Percentiles rank a stretch among this genome's conserved stretches.
phyloP scores from a whole-genome alignment of 2,329 filamentous ascomycete species.

The Alternaria brassicae region DNA sequence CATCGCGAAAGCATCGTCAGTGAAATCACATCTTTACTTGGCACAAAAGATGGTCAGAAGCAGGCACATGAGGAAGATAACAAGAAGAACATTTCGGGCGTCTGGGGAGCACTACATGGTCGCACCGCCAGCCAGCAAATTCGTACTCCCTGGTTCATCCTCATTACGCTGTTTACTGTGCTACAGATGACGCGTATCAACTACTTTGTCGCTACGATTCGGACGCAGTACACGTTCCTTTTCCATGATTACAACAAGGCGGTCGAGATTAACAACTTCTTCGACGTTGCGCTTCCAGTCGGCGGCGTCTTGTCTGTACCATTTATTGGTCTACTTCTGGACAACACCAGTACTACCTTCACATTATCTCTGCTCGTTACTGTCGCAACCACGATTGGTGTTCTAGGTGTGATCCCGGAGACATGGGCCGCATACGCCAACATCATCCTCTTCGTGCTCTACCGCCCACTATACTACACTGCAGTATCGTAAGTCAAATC shows the following conservation, averaged over 20 bases:
- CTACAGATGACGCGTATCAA: slow-evolving; percentile 78
- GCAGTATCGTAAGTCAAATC: slow-evolving; percentile 68
- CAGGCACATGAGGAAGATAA: slow-evolving; percentile 71
- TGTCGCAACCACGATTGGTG: slow-evolving; percentile 75
- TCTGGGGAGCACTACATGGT: slow-evolving; percentile 87
- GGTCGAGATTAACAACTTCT: slow-evolving; percentile 78
- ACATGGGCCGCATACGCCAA: slow-evolving; percentile 78
- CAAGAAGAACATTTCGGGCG: slow-evolving; percentile 74
- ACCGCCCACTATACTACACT: slow-evolving; percentile 90
- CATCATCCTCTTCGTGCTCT: slow-evolving; percentile 79
- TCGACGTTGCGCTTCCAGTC: slow-evolving; percentile 83
- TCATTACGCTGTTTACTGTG: slow-evolving; percentile 81
- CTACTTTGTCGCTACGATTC: slow-evolving; percentile 90
- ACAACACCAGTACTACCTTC: slow-evolving; percentile 74
- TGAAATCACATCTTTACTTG: slow-evolving; percentile 77
- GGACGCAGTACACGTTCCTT: slow-evolving; percentile 80
- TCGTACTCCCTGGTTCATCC: slow-evolving; percentile 79
- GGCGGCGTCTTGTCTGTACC: slow-evolving; percentile 86
- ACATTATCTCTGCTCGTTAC: slow-evolving; percentile 74
- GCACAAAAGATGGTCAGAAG: slow-evolving; percentile 67
- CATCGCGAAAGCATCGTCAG: slow-evolving; percentile 69
- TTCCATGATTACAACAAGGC: slow-evolving; percentile 69
- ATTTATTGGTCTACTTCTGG: slow-evolving; percentile 82
- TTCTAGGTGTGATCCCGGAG: slow-evolving; percentile 76
- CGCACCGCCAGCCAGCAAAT: slow-evolving; percentile 76